Base-by-base conservation (phyloP, 2,329 filamentous ascomycete genomes). In the Paecilomyces fulvus region DNA sequence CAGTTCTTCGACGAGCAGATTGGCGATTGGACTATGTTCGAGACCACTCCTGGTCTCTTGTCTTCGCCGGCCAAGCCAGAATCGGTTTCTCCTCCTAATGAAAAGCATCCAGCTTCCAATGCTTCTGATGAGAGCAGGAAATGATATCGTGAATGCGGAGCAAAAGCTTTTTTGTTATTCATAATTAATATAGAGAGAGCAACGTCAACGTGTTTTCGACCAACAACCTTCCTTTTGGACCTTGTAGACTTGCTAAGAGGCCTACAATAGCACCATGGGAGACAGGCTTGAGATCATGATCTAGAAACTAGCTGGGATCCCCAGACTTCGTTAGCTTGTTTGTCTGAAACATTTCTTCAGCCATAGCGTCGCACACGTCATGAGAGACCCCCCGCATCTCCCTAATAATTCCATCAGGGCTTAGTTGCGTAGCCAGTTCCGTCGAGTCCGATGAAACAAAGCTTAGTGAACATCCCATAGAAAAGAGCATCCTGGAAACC, bases 1-100 rank as follows among this genome's bases (percentile, higher is more conserved):
- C 79, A 82, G 64, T 83, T 83, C 67, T 73, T 78, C 48, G 80
- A 82, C 51, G 80, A 83, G 70, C 76, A 80, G 68, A 81, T 83
- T 64, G 78, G 78, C 12, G 78, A 80, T 57, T 79, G 78, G 73
- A 75, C 66, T 30, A 67, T 78, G 52, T 57, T 68, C 21, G 65
- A 71, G 33, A 55, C 30, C 17, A 55, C 46, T 30, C 49, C 54
- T 2, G 53, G 53, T 2, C 2, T 43, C 30, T 33, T 14, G 20
- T 31, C 31, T 49, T 51, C 50, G 21, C 53, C 53, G 17, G 20
- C 53, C 11, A 53, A 54, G 4, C 17, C 11, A 30, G 37, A 43
- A 20, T 33, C 46, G 14, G 51, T 51, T 46, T 30, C 55, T 21
- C 20, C 51, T 23, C 31, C 51, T 51, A 54, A 55, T 31, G 51